Conservation (phyloP, 345 rosid genomes). For the Eutrema heterophyllum region DNA sequence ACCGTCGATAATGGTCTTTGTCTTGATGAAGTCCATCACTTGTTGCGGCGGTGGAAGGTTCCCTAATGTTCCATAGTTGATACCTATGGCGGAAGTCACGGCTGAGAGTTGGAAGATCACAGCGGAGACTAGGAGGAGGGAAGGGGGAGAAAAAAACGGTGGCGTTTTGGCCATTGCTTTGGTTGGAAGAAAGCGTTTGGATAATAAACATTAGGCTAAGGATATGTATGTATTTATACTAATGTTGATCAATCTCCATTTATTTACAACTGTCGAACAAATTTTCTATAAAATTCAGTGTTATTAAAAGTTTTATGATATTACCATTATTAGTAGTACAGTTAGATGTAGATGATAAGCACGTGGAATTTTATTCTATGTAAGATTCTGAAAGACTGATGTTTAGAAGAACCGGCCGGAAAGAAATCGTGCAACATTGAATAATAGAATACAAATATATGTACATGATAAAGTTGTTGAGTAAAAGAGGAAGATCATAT, state of each 20-base stretch:
- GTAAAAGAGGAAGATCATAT: too few species aligned
- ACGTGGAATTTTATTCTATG: background rate
- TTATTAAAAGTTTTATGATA: background rate
- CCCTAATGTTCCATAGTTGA: conserved; percentile 65
- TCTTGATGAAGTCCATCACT: conserved; percentile 58
- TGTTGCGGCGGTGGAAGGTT: conserved; percentile 60
- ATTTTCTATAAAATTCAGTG: background rate
- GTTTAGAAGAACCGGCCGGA: background rate
- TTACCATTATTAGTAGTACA: background rate
- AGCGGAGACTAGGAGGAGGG: conserved; percentile 26
- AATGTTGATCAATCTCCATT: background rate
- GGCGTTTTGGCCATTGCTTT: background rate
- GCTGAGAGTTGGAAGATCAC: conserved; percentile 38
- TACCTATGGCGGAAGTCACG: conserved; percentile 42
- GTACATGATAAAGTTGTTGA: background rate
- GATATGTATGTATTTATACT: background rate
- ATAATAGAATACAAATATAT: background rate
- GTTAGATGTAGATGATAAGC: background rate
- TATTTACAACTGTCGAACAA: background rate
- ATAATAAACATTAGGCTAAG: background rate
- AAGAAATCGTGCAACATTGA: background rate
- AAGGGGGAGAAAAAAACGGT: background rate
- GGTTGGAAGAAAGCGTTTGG: background rate
- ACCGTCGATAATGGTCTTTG: conserved; percentile 50
- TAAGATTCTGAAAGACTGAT: background rate